These are phyloP conservation scores for Aethionema arabicum DNA, from an alignment of 345 rosid genomes.

Conservation along the genomic window DNA sequence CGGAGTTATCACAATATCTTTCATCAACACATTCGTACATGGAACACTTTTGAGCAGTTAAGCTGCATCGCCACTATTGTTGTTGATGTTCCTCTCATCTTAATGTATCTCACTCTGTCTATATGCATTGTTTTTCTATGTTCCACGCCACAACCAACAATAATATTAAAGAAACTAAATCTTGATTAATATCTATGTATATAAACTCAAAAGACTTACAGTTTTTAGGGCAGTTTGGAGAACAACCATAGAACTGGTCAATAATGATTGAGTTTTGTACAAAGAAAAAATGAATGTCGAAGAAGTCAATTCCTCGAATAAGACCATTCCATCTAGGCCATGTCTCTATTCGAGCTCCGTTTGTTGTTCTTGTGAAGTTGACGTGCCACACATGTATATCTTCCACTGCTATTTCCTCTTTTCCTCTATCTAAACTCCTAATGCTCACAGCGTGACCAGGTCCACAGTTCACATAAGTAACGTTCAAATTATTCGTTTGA, in stretches of 20 bases:
- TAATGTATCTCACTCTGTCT: conserved; percentile 28
- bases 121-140: conserved; percentile 28
- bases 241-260: conserved; percentile 46
- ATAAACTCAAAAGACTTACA: conserved; percentile 1
- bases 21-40: conserved; percentile 31
- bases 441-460: conserved; percentile 50
- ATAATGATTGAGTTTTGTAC: conserved; percentile 50
- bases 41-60: conserved; percentile 28
- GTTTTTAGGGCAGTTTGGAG: background rate
- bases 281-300: conserved; percentile 31
- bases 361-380: conserved; percentile 38
- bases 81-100: conserved; percentile 34
- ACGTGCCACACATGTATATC: conserved; percentile 39
- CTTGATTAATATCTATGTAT: background rate
- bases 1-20: conserved; percentile 26
- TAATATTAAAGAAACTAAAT: background rate
- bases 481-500: conserved; percentile 21
- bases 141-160: background rate
- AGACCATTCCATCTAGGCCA: conserved; percentile 56
- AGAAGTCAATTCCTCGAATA: conserved; percentile 45
- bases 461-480: conserved; percentile 30
- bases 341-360: conserved; percentile 63
- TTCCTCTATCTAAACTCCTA: conserved; percentile 55
- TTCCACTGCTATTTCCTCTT: conserved; percentile 34
- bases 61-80: conserved; percentile 34